These are phyloP conservation scores for Paracorniculantispora psalliotae DNA, from an alignment of 2,329 filamentous ascomycete species.

Conservation along the genomic window DNA sequence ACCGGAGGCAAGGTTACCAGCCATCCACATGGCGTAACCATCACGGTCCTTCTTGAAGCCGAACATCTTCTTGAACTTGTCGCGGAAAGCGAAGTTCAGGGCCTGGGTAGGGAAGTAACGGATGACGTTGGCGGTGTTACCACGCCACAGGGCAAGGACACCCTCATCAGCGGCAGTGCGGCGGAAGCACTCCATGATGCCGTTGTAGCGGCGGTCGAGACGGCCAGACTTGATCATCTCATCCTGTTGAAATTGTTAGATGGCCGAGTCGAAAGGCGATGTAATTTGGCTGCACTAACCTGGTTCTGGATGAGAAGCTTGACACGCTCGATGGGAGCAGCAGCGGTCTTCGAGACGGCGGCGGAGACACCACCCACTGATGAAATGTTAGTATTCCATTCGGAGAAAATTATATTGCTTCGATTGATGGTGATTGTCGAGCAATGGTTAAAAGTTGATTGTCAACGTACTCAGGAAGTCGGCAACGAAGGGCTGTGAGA, in stretches of 20 bases:
- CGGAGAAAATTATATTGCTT: not conserved
- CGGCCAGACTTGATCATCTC: slow-evolving; percentile 99
- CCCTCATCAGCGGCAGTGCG: slow-evolving; percentile 88
- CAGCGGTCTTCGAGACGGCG: slow-evolving; percentile 99
- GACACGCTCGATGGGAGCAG: slow-evolving; percentile 99
- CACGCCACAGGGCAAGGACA: slow-evolving; percentile 94
- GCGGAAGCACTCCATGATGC: slow-evolving; percentile 92
- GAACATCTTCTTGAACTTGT: slow-evolving; percentile 99
- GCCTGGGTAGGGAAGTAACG: slow-evolving; percentile 99
- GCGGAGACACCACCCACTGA: slow-evolving; percentile 99
- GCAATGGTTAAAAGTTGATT: slow-evolving; percentile 4
- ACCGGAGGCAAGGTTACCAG: slow-evolving; percentile 98
- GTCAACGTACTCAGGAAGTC: slow-evolving; percentile 98
- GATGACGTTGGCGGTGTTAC: slow-evolving; percentile 99
- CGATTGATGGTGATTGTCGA: not conserved
- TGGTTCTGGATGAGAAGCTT: slow-evolving; percentile 99
- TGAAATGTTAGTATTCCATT: slow-evolving; percentile 22
- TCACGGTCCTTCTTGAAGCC: slow-evolving; percentile 99
- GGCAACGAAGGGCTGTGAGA: slow-evolving; percentile 77
- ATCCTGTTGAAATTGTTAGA: slow-evolving; percentile 62
- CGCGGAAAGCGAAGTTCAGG: slow-evolving; percentile 99
- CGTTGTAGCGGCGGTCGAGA: slow-evolving; percentile 95
- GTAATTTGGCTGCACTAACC: slow-evolving; percentile 53
- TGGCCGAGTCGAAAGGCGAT: not conserved
- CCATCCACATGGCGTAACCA: slow-evolving; percentile 98